Evolutionary conservation across 352 stramenopile genomes (phyloP).

Genomic region (Phytophthora ohioensis): DNA sequence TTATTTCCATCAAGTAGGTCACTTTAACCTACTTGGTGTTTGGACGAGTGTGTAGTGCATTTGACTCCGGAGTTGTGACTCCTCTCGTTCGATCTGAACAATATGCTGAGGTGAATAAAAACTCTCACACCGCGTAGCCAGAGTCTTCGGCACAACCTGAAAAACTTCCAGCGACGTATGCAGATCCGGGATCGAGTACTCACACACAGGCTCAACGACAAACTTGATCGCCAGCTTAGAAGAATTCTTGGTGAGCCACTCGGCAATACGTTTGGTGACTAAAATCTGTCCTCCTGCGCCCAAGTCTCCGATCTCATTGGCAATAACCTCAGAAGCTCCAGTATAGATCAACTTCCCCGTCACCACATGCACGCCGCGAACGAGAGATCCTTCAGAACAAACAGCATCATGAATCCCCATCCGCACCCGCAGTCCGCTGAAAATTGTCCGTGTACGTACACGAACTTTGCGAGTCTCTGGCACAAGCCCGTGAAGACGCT

Average conservation of each 20-base stretch:
- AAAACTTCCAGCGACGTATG: slow-evolving; percentile 42
- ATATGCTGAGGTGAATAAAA: slow-evolving; percentile 31
- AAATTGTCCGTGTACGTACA: slow-evolving; percentile 37
- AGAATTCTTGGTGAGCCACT: slow-evolving; percentile 41
- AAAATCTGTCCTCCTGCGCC: slow-evolving; percentile 64
- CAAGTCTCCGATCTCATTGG: slow-evolving; percentile 57
- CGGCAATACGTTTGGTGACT: slow-evolving; percentile 50
- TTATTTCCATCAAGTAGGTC: too few species aligned
- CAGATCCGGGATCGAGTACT: slow-evolving; percentile 44
- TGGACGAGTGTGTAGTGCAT: slow-evolving; percentile 26
- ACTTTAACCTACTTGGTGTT: too few species aligned
- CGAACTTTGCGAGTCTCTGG: slow-evolving; percentile 48
- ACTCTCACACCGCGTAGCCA: slow-evolving; percentile 23
- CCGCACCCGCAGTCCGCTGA: slow-evolving; percentile 52
- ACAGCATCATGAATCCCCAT: slow-evolving; percentile 60
- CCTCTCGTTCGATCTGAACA: slow-evolving; percentile 27
- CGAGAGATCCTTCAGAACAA: slow-evolving; percentile 38
- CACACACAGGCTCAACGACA: slow-evolving; percentile 35
- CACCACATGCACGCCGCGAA: slow-evolving; percentile 49
- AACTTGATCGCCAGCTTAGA: slow-evolving; percentile 32
- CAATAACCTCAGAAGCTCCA: slow-evolving; percentile 56
- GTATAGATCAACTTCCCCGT: slow-evolving; percentile 56
- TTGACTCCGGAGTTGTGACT: slow-evolving; percentile 12
- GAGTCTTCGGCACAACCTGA: slow-evolving; percentile 40
- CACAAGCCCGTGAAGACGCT: slow-evolving; percentile 49